Conservation (phyloP, 2,329 filamentous ascomycete species). For the Nemania sp. region DNA sequence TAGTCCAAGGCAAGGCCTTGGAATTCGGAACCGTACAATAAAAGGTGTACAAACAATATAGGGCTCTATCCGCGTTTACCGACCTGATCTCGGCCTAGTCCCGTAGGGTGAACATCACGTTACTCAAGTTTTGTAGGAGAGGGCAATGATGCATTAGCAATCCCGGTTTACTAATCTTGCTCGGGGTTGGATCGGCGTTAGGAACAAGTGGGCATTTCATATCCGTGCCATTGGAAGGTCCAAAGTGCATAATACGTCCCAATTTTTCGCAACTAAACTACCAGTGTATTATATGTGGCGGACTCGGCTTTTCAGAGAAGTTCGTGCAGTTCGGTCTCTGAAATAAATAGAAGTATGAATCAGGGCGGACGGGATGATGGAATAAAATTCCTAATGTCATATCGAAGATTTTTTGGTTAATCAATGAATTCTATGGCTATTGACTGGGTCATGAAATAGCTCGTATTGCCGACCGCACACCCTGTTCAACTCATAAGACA, state of each 20-base stretch:
- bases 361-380: neutral
- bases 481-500: too few relatives aligned
- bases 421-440: too few relatives aligned
- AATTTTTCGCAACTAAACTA: conserved; percentile 4
- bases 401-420: too few relatives aligned
- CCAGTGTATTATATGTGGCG: conserved; percentile 24
- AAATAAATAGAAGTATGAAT: conserved; percentile 21
- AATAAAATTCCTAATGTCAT: too few relatives aligned
- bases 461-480: too few relatives aligned
- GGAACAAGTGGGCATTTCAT: conserved; percentile 22
- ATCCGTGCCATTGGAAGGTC: conserved; percentile 21
- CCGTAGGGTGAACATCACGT: conserved; percentile 9
- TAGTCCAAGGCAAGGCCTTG: conserved; percentile 81
- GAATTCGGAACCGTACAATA: conserved; percentile 62
- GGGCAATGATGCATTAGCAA: conserved; percentile 25
- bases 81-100: conserved; percentile 5
- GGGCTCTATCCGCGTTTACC: neutral
- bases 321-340: conserved; percentile 16
- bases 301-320: conserved; percentile 13
- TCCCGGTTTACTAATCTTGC: conserved; percentile 20
- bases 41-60: conserved; percentile 3
- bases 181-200: conserved; percentile 29
- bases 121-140: conserved; percentile 12
- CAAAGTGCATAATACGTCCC: conserved; percentile 16
- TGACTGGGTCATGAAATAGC: too few relatives aligned